Evolutionary conservation across 768 basidiomycete species (phyloP).

Genomic region (Tylopilus vinaceipallidus): DNA sequence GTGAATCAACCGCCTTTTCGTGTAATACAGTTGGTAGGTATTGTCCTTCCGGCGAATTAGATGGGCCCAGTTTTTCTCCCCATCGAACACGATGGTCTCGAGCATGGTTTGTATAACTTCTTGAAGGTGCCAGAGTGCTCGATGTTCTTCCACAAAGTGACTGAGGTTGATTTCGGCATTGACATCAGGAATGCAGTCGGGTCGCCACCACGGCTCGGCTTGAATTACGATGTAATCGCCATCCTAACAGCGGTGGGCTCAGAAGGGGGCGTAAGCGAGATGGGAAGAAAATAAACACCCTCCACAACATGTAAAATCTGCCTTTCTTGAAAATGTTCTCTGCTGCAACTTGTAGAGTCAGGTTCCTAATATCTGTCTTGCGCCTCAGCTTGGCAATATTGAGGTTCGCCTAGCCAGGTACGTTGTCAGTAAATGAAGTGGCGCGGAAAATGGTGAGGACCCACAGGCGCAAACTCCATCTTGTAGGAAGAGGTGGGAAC

Average conservation of each 20-base stretch:
- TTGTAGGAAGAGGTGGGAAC: background rate
- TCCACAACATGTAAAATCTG: constrained; percentile 29
- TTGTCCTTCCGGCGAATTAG: constrained; percentile 30
- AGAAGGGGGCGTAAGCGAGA: background rate
- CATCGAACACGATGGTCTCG: constrained; percentile 28
- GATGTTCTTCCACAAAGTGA: constrained; percentile 15
- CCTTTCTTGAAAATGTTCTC: constrained; percentile 9
- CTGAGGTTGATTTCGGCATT: background rate
- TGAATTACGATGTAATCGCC: constrained; percentile 29
- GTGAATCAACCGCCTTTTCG: constrained; percentile 19
- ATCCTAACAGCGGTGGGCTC: constrained; percentile 18
- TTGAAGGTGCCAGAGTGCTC: constrained; percentile 23
- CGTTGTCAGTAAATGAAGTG: constrained; percentile 3
- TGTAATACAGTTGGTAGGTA: constrained; percentile 28
- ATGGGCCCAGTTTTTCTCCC: constrained; percentile 35
- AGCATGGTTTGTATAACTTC: constrained; percentile 36
- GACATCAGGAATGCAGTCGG: background rate
- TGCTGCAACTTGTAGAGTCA: constrained; percentile 22
- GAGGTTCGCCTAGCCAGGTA: constrained; percentile 13
- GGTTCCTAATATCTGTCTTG: constrained; percentile 22
- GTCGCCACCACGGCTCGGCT: constrained; percentile 30
- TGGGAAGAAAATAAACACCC: constrained; percentile 9
- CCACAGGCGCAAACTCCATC: constrained; percentile 33
- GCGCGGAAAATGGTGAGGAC: constrained; percentile 16
- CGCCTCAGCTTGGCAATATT: constrained; percentile 22